These are phyloP conservation scores for Lichenothelia convexa DNA, from an alignment of 495 filamentous ascomycete species.

Conservation along the genomic window DNA sequence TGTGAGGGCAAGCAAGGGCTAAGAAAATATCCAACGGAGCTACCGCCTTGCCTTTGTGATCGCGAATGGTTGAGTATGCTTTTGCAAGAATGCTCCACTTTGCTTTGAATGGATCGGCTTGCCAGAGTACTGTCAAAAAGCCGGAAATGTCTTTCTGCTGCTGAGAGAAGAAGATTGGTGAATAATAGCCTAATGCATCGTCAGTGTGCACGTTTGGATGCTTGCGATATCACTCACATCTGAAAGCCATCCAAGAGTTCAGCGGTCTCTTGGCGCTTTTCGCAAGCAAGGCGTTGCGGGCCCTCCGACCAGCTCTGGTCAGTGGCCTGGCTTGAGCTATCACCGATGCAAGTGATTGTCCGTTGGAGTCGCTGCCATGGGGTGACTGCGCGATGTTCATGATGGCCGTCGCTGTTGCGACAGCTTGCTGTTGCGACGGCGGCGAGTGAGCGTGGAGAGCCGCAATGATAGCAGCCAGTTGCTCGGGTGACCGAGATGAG, in stretches of 20 bases:
- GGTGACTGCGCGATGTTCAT: no score
- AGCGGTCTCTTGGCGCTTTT: background rate
- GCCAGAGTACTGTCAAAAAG: constrained; percentile 26
- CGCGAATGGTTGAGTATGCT: constrained; percentile 32
- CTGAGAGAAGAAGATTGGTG: constrained; percentile 2
- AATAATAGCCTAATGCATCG: constrained; percentile 1
- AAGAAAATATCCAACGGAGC: constrained; percentile 25
- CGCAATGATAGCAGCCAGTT: background rate
- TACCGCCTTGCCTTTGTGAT: constrained; percentile 21
- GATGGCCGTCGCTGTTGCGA: no score
- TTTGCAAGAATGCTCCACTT: constrained; percentile 32
- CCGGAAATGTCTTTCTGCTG: constrained; percentile 16
- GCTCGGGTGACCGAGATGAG: no score
- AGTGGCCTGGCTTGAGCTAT: no score
- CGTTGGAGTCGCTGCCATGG: no score
- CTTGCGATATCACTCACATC: background rate
- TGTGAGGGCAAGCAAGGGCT: constrained; percentile 17
- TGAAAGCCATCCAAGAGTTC: constrained; percentile 1
- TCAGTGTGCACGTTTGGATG: background rate
- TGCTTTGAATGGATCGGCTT: constrained; percentile 25
- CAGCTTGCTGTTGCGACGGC: no score
- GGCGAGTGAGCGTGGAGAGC: no score
- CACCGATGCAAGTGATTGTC: no score
- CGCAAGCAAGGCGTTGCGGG: no score
- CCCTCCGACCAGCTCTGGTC: no score